A percentile compares a stretch with the other conserved stretches of the same genome.
phyloP scores from a whole-genome alignment of 768 basidiomycete genomes.

The Auricularia sp. region DNA sequence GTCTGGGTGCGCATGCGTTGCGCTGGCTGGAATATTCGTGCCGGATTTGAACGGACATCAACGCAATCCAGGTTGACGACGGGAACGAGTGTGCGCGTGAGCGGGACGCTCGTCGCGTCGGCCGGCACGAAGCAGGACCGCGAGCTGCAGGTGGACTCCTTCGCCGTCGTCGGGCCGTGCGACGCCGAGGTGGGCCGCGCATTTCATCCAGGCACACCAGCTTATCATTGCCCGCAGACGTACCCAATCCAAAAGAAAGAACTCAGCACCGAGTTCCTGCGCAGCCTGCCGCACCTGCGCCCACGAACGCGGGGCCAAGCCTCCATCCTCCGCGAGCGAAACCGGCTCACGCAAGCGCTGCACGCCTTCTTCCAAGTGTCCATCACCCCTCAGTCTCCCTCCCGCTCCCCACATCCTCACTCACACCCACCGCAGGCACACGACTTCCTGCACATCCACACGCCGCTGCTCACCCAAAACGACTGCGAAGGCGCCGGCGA shows the following conservation, averaged over 20 bases:
- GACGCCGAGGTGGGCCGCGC: conserved; percentile 39
- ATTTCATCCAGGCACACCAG: background rate
- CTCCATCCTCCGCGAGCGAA: conserved; percentile 67
- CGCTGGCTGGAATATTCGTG: background rate
- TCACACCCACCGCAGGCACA: conserved; percentile 38
- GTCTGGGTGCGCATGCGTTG: background rate
- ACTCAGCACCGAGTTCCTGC: conserved; percentile 66
- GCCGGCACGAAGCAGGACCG: conserved; percentile 40
- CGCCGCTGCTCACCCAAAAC: conserved; percentile 80
- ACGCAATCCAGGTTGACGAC: conserved; percentile 32
- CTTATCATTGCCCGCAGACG: conserved; percentile 31
- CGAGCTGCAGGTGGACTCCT: conserved; percentile 41
- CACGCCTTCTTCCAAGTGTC: conserved; percentile 65
- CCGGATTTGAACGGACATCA: too few relatives aligned
- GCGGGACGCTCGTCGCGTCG: conserved; percentile 37
- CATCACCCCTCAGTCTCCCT: background rate
- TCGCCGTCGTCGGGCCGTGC: conserved; percentile 46
- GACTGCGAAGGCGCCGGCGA: conserved; percentile 98
- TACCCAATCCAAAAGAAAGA: conserved; percentile 92
- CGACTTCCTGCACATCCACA: conserved; percentile 70
- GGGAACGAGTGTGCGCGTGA: conserved; percentile 46
- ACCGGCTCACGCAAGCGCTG: conserved; percentile 45
- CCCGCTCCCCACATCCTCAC: background rate
- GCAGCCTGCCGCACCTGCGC: conserved; percentile 83
- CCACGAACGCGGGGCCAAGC: conserved; percentile 63